A percentile compares a stretch with the other conserved stretches of the same genome.
These are phyloP conservation scores for Coemansia furcata DNA, from an alignment of 192 early-diverging fungal genomes.

Conservation along the genomic window DNA sequence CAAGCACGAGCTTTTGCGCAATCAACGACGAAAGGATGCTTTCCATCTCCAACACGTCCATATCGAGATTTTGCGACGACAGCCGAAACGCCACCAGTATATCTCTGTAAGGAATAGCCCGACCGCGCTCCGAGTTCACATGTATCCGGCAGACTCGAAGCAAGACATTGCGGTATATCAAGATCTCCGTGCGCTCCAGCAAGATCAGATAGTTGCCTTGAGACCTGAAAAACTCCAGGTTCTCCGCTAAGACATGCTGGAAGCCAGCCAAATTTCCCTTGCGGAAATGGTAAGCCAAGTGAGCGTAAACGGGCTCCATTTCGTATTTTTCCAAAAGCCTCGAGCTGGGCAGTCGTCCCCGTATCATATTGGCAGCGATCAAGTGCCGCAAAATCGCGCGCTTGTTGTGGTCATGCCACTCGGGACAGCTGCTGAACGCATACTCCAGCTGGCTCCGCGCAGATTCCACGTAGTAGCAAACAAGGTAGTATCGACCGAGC, in stretches of 20 bases:
- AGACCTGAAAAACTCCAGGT: slow-evolving; percentile 44
- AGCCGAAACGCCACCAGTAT: slow-evolving; percentile 28
- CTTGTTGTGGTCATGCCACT: slow-evolving; percentile 47
- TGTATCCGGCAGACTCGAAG: slow-evolving; percentile 6
- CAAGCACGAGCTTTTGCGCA: slow-evolving; percentile 38
- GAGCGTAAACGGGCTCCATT: slow-evolving; percentile 36
- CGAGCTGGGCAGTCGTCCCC: slow-evolving; percentile 24
- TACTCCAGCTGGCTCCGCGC: slow-evolving; percentile 38
- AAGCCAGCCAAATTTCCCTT: slow-evolving; percentile 43
- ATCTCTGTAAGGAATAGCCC: slow-evolving; percentile 27
- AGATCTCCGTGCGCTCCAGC: slow-evolving; percentile 43
- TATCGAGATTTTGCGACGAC: slow-evolving; percentile 22
- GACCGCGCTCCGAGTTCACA: neutral
- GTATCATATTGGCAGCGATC: slow-evolving; percentile 45
- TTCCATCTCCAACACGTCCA: slow-evolving; percentile 49
- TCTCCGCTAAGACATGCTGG: slow-evolving; percentile 23
- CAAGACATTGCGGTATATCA: slow-evolving; percentile 39
- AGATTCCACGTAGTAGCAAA: slow-evolving; percentile 40
- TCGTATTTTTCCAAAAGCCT: slow-evolving; percentile 36
- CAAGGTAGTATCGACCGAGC: slow-evolving; percentile 46
- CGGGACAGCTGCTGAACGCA: slow-evolving; percentile 35
- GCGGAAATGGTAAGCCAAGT: slow-evolving; percentile 24
- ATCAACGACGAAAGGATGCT: slow-evolving; percentile 41
- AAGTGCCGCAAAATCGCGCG: slow-evolving; percentile 39
- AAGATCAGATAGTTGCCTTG: slow-evolving; percentile 46